phyloP scores from a whole-genome alignment of 208 protist species.

The Jaenimonas drosophilae region DNA sequence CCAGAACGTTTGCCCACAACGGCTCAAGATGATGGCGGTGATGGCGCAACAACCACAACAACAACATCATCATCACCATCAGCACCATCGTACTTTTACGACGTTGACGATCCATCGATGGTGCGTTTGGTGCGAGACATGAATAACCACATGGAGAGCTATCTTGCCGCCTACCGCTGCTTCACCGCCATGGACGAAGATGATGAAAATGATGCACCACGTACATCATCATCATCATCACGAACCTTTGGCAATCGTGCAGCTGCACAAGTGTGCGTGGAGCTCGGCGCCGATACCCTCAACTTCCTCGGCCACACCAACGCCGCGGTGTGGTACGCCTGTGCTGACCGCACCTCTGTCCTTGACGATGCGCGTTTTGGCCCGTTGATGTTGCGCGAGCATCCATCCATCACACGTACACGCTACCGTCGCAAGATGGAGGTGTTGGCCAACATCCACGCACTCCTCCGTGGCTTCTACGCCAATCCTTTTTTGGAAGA shows the following conservation, averaged over 20 bases:
- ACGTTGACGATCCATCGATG: conserved; percentile 4
- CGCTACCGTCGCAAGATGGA: background rate
- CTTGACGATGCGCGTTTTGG: too few relatives aligned
- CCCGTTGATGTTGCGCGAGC: background rate
- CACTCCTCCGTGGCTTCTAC: conserved; percentile 22
- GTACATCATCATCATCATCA: too few relatives aligned
- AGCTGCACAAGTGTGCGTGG: conserved; percentile 27
- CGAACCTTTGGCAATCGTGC: conserved; percentile 8
- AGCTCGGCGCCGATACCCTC: conserved; percentile 22
- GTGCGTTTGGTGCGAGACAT: conserved; percentile 12
- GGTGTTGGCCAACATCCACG: conserved; percentile 10
- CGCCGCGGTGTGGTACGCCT: conserved; percentile 7
- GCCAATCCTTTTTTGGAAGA: conserved; percentile 22
- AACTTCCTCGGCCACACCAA: conserved; percentile 3
- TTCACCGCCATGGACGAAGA: conserved; percentile 3
- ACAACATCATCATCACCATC: too few relatives aligned
- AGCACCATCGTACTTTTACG: conserved; percentile 10
- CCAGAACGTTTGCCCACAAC: conserved; percentile 5
- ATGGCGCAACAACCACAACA: too few relatives aligned
- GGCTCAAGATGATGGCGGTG: conserved; percentile 1
- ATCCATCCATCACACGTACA: background rate
- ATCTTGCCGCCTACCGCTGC: conserved; percentile 20
- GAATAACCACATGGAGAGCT: conserved; percentile 36
- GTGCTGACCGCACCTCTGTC: background rate
- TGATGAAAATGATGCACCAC: conserved; percentile 8